Base-by-base conservation (phyloP, 495 filamentous ascomycete genomes). In the Thermochaetoides thermophila region DNA sequence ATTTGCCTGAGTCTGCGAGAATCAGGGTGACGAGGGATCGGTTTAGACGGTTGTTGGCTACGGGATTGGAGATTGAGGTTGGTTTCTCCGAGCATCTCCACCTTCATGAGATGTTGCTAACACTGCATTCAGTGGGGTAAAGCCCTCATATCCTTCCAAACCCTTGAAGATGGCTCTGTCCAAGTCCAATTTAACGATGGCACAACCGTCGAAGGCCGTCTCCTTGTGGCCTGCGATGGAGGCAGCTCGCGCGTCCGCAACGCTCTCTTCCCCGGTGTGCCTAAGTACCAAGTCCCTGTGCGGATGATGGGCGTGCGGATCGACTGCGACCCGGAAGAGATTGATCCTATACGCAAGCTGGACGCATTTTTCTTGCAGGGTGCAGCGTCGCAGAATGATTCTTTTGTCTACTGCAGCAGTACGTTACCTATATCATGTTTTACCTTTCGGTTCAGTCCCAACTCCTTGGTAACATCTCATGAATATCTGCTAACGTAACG, bases 321-420 rank as follows among this genome's bases (percentile, higher is more conserved):
- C 30, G 38, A 46, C 13, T 54, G 39, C 42, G 48, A 47, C 2
- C 37, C 35, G 4, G 52, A 49, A 11, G 29, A 52, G 24, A 51
- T 58, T 11, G 45, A 43, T 22, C 43, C 47, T 16, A 10, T 58
- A 13, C 30, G 42, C 14, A 35, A 39, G 30, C 60, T 76, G 12
- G 72, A 78, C 31, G 71, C 73, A 1, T 67, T 65, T 16, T 68
- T 79, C 25, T 69, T 78, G 28, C 71, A 77, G 30, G 71, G 73
- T 1, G 59, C 63, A 3, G 61, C 75, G 31, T 71, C 74, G 0
- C 50, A 58, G 9, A 66, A 73, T 8, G 55, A 68, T 17, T 58
- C 65, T 4, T 78, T 67, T 45, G 38, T 43, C 14, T 58, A 50
- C 30, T 42, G 52, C 12, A 56, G 52, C 23, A 37, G 55, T 58